Base-by-base conservation (phyloP, 768 basidiomycete genomes). In the Amanita brunnescens region DNA sequence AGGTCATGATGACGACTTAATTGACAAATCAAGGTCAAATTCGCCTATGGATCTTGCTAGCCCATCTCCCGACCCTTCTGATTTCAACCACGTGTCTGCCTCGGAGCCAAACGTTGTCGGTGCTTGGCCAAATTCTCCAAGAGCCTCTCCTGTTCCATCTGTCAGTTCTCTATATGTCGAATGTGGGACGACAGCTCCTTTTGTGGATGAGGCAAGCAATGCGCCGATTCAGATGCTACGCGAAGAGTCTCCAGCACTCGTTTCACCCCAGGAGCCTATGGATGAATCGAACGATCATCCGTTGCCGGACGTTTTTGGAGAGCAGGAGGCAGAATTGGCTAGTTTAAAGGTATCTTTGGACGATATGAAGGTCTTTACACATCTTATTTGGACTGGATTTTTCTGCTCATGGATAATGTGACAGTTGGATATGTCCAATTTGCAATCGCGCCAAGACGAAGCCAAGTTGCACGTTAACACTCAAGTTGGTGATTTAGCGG, bases 111-210 rank as follows among this genome's bases (percentile, higher is more conserved):
- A 58, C 37, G 56, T 75, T 6, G 58, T 77, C 10, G 74, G 72
- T 21, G 72, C 72, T 23, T 76, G 73, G 70, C 71, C 75, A 9
- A 55, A 52, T 49, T 70, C 69, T 9, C 66, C 67, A 38, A 65
- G 62, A 6, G 59, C 65, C 29, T 70, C 67, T n/a, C 64, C 65
- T 41, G 29, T 40, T 14, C 24, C 35, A 38, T 53, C 52, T 10
- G 43, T 24, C 10, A 42, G 50, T 37, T 51, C 50, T 24, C 21
- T 51, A n/a, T 51, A 51, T 35, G 50, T 34, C 44, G 42, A 44
- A 42, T 51, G 50, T 33, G 49, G 49, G 12, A 35, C 26, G 7
- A 29, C 6, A 26, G 20, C 32, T 21, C 20, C 14, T 1, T 44
- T 44, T 8, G 42, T 44, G 24, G 42, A 44, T 9, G 42, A 44